A percentile compares a stretch with the other conserved stretches of the same genome.
Evolutionary conservation across 306 rosid species (phyloP).

Genomic region (Trichosanthes cucumerina): DNA sequence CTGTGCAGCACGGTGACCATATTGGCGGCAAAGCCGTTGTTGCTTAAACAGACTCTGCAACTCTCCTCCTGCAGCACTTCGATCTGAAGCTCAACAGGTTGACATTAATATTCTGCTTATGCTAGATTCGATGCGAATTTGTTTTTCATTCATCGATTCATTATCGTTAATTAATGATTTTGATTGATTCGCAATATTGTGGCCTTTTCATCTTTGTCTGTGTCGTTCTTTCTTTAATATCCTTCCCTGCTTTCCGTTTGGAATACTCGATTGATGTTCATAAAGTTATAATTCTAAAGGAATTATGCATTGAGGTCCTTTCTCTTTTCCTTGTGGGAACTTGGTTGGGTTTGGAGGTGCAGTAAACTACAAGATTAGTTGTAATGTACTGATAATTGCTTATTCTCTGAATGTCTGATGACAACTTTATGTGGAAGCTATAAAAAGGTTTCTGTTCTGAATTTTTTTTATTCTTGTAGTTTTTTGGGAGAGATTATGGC

Average conservation of each 20-base stretch:
- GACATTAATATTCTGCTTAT: not conserved
- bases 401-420: not conserved
- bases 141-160: not conserved
- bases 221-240: not conserved
- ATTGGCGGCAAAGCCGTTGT: constrained; percentile 7
- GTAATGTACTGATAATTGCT: not conserved
- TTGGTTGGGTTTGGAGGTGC: not conserved
- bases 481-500: constrained; percentile 30
- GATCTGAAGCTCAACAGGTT: constrained; percentile 3
- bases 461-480: not conserved
- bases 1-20: not conserved
- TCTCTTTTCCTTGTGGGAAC: not conserved
- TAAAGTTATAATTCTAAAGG: not conserved
- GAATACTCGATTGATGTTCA: not conserved
- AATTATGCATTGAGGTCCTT: not conserved
- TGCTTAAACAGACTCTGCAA: not conserved
- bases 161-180: not conserved
- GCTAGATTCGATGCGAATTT: not conserved
- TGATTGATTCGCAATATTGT: not conserved
- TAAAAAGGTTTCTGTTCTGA: not conserved
- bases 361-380: not conserved
- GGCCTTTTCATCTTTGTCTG: not conserved
- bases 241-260: not conserved
- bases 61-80: not conserved
- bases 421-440: not conserved